Base-by-base conservation (phyloP, 768 basidiomycete species). In the Boletus tomentosulus region DNA sequence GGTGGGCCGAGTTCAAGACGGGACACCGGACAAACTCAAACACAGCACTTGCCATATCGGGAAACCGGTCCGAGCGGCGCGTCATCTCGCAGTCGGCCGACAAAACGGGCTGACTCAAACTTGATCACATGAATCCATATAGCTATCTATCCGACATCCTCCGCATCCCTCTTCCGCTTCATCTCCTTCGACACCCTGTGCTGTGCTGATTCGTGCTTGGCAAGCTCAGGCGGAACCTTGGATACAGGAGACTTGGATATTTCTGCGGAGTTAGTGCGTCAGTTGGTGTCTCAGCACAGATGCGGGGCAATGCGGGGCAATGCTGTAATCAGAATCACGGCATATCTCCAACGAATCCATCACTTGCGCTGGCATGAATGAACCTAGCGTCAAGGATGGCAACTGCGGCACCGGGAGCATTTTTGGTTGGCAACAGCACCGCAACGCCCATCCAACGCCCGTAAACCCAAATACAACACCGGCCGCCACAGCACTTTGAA, bases 231-330 rank as follows among this genome's bases (percentile, higher is more conserved):
- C 8, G 95, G 81, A 51, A 97, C 87, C 68, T 94, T 94, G 11
- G 89, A 92, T 58, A 93, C 87, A 0, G 94, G 93, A 59, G 89
- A 92, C 78, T 98, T 98, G 16, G 86, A 86, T 61, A 96, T 94
- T 73, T 98, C 94, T 90, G 70, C 7, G 16, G 52, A 24, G 54
- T 70, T 51, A 70, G 60, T 51, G 44, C 57, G 56, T 48, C 13
- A 41, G 6, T 44, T 15, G 61, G 31, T 53, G 62, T 57, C 47
- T 57, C 50, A 57, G 46, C 35, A 56, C 35, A 58, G 44, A 56
- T 49, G 50, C 27, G 55, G 55, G 55, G 53, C 37, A 53, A 22
- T 41, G 19, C 19, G 39, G 39, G 39, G 39, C 22, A 6, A 35
- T 35, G 34, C 34, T 35, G 34, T 35, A 35, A 35, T 12, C 6